A percentile compares a stretch with the other conserved stretches of the same genome.
Evolutionary conservation across 2,329 filamentous ascomycete genomes (phyloP).

Genomic region (Torrubiellomyces zombiae): DNA sequence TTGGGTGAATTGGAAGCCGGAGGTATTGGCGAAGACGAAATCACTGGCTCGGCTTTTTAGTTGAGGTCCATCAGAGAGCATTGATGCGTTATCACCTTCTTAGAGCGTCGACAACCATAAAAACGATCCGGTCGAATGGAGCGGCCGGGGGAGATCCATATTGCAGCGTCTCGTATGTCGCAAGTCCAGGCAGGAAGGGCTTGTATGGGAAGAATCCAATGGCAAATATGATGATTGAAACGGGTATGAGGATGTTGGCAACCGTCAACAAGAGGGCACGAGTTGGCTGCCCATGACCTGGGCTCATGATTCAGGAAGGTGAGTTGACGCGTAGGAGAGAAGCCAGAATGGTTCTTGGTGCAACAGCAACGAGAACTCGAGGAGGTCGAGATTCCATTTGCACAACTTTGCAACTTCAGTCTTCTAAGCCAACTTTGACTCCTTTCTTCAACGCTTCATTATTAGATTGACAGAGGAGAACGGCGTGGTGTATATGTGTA

Average conservation of each 20-base stretch:
- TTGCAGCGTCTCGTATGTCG: conserved; percentile 42
- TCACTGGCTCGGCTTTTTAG: conserved; percentile 40
- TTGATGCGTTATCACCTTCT: conserved; percentile 44
- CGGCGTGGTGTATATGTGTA: too few relatives aligned
- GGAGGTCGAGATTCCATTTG: too few relatives aligned
- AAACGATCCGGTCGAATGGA: conserved; percentile 77
- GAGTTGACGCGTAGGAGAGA: too few relatives aligned
- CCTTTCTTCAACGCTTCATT: too few relatives aligned
- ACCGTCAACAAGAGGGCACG: conserved; percentile 33
- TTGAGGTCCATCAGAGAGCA: background rate
- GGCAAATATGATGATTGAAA: conserved; percentile 63
- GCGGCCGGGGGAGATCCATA: conserved; percentile 42
- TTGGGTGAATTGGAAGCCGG: conserved; percentile 79
- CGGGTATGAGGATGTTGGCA: conserved; percentile 63
- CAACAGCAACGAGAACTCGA: too few relatives aligned
- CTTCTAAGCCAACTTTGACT: too few relatives aligned
- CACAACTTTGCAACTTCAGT: too few relatives aligned
- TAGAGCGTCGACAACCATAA: conserved; percentile 96
- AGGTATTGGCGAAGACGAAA: conserved; percentile 71
- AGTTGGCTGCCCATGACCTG: conserved; percentile 10
- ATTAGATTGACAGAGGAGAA: too few relatives aligned
- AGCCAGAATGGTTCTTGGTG: too few relatives aligned
- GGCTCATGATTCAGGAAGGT: conserved; percentile 9
- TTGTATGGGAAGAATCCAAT: conserved; percentile 97
- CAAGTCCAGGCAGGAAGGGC: conserved; percentile 73